Conservation (phyloP, 2,329 filamentous ascomycete genomes). For the Myriosclerotinia curreyana region DNA sequence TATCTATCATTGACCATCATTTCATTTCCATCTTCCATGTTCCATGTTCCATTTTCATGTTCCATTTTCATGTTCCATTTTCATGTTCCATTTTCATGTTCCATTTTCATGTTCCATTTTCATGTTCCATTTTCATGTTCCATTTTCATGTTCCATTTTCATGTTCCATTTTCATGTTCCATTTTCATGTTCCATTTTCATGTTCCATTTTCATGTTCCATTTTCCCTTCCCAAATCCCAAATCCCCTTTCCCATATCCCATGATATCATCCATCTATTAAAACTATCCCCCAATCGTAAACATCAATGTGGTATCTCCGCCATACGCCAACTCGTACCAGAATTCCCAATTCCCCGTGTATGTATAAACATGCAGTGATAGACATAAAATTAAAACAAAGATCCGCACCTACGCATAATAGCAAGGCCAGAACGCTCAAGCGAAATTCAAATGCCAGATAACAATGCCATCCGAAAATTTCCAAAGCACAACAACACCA, state of each 20-base stretch:
- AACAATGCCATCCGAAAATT: not conserved
- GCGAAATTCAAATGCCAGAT: not conserved
- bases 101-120: too few relatives aligned
- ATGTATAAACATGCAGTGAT: not conserved
- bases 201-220: too few relatives aligned
- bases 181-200: too few relatives aligned
- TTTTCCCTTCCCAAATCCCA: too few relatives aligned
- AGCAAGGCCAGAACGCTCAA: not conserved
- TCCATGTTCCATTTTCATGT: too few relatives aligned
- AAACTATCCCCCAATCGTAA: not conserved
- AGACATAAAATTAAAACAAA: not conserved
- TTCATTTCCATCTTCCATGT: not conserved
- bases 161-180: too few relatives aligned
- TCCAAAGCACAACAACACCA: not conserved
- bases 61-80: too few relatives aligned
- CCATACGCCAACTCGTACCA: not conserved
- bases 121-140: too few relatives aligned
- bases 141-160: too few relatives aligned
- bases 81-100: too few relatives aligned
- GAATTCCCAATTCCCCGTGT: not conserved
- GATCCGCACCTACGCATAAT: not conserved
- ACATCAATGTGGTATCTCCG: conserved; percentile 7
- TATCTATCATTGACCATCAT: not conserved
- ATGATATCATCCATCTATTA: conserved; percentile 2
- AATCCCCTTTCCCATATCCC: not conserved